Base-by-base conservation (phyloP, 139 green algal genomes). In the Micractinium sp. region DNA sequence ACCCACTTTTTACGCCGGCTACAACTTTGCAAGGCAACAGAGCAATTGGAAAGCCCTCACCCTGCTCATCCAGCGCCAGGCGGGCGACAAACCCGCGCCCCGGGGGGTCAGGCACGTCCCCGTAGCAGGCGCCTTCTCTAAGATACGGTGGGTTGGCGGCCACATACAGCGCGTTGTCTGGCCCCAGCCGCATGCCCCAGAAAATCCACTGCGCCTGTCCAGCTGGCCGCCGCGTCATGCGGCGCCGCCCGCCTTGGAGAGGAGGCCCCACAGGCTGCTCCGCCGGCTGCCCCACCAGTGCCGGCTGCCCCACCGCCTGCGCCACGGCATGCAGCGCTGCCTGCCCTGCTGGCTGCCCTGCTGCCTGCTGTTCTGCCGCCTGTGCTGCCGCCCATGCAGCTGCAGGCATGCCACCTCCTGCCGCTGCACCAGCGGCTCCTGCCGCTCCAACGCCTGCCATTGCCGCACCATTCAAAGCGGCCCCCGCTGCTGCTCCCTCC, bases 91-190 rank as follows among this genome's bases (percentile, higher is more conserved):
- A 36, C 2, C 78, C 78, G 20, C 38, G 39, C 22, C 78, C 78
- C 39, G 23, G 78, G 20, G 66, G 47, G 47, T 56, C 47, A 56
- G 79, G 79, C 79, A 31, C 23, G 2, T 71, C 31, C 23, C 22
- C 60, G 19, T 85, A 85, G 12, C 3, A 15, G 25, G 25, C 16
- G 20, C 16, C 41, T 19, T 80, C 33, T 1, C 33, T 41, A 33
- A 12, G 4, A 20, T 86, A 86, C 33, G 33, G 31, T 1, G 81
- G 60, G 61, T 86, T 86, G 56, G 33, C 63, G 33, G 60, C 63
- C 14, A 66, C 81, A 35, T 86, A 86, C 33, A 86, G 81, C 23
- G 81, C 81, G 1, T 60, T 61, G 35, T 86, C 81, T 22, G 60
- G 60, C 0, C 60, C 33, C 60, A 19, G 56, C 47, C 81, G 33